Conservation (phyloP, 148 eudicot species). For the Chenopodium album region DNA sequence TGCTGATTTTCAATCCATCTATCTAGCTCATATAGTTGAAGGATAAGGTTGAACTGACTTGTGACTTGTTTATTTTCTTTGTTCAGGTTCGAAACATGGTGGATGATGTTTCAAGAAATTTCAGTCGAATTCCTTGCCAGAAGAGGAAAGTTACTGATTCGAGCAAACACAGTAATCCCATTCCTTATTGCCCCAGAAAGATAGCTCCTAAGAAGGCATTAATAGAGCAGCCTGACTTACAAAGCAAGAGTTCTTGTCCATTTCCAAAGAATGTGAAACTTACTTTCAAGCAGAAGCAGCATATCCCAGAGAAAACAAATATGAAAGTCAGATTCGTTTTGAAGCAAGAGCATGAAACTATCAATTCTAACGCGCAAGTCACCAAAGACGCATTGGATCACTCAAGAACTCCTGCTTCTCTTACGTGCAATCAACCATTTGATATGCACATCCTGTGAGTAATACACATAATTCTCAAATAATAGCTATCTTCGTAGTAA, state of each 20-base stretch:
- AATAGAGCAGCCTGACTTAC: neutral
- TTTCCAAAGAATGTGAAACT: neutral
- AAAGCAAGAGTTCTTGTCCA: slow-evolving; percentile 8
- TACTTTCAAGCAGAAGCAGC: neutral
- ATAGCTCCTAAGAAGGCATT: slow-evolving; percentile 16
- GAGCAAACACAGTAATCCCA: neutral
- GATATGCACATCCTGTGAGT: neutral
- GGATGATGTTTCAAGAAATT: neutral
- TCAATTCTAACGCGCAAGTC: slow-evolving; percentile 1
- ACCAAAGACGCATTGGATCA: neutral
- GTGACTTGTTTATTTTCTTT: neutral
- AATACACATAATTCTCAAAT: neutral
- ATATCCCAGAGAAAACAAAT: slow-evolving; percentile 9
- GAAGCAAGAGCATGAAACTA: slow-evolving; percentile 24
- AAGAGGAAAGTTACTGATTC: slow-evolving; percentile 26
- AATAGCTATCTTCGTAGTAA: neutral
- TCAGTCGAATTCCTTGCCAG: neutral
- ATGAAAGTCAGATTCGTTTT: slow-evolving; percentile 24
- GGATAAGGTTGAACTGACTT: neutral
- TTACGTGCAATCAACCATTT: slow-evolving; percentile 2
- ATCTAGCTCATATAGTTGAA: neutral
- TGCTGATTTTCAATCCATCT: neutral
- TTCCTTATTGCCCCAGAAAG: neutral
- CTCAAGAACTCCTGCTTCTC: neutral
- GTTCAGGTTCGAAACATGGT: slow-evolving; percentile 16